A percentile compares a stretch with the other conserved stretches of the same genome.
Evolutionary conservation across 192 early-diverging fungal genomes (phyloP).

Genomic region (Fimicolochytrium jonesii): DNA sequence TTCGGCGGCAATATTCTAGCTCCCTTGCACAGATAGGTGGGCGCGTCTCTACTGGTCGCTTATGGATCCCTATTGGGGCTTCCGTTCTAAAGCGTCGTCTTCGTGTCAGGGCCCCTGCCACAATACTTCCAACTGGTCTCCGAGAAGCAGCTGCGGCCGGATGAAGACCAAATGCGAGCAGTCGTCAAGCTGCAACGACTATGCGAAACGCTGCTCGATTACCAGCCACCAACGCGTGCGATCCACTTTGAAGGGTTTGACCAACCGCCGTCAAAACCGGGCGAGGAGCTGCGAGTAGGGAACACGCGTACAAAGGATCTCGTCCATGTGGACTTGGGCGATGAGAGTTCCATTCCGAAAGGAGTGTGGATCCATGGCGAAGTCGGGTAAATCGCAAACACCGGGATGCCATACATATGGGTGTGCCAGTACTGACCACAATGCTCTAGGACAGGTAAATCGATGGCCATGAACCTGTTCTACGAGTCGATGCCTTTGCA

Average conservation of each 20-base stretch:
- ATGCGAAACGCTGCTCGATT: conserved; percentile 20
- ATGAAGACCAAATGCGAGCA: conserved; percentile 23
- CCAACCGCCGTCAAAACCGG: no score
- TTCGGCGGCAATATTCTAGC: background rate
- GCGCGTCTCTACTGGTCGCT: no score
- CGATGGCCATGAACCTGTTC: conserved; percentile 90
- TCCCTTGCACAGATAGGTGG: background rate
- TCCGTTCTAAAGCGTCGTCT: no score
- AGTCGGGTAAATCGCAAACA: conserved; percentile 26
- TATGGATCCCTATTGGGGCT: no score
- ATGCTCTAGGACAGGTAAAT: conserved; percentile 75
- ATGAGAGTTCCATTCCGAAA: no score
- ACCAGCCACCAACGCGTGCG: conserved; percentile 12
- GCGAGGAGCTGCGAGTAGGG: no score
- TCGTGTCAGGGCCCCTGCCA: conserved; percentile 26
- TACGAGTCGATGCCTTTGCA: conserved; percentile 66
- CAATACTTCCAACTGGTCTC: conserved; percentile 22
- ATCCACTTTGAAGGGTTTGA: no score
- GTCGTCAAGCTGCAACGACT: conserved; percentile 26
- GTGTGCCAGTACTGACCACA: background rate
- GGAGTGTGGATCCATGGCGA: conserved; percentile 39
- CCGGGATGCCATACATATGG: background rate
- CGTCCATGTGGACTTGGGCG: no score
- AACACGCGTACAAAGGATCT: no score
- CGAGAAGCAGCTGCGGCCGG: conserved; percentile 9